Conservation (phyloP, 208 protist species). For the Tetramitus jugosus region DNA sequence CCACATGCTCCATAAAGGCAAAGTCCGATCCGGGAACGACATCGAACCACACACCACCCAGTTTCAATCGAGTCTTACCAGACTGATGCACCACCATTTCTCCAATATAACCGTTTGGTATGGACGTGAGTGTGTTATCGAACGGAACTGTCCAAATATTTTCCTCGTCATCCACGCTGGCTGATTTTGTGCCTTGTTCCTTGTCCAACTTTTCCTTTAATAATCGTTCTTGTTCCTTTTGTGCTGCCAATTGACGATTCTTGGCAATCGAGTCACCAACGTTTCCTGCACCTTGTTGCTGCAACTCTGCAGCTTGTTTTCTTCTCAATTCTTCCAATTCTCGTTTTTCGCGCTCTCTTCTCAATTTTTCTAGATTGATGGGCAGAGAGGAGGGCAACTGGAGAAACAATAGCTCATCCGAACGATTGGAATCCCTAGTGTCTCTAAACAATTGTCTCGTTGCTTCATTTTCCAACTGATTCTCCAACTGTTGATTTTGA, state of each 20-base stretch:
- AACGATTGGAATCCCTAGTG: no score
- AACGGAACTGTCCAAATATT: constrained; percentile 18
- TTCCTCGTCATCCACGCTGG: constrained; percentile 9
- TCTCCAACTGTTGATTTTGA: no score
- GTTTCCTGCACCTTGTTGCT: background rate
- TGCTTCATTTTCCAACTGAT: no score
- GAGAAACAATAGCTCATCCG: constrained; percentile 21
- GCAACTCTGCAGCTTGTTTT: background rate
- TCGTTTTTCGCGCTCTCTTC: background rate
- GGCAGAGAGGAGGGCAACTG: constrained; percentile 12
- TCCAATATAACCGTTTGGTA: constrained; percentile 9
- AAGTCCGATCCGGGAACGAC: constrained; percentile 3
- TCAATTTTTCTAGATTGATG: background rate
- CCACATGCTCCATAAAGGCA: constrained; percentile 9
- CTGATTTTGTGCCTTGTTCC: background rate
- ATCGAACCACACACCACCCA: constrained; percentile 12
- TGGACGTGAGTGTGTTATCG: background rate
- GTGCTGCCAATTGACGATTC: background rate
- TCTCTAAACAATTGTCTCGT: no score
- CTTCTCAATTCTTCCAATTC: no score
- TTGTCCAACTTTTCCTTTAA: background rate
- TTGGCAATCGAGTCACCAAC: background rate
- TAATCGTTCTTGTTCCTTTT: background rate
- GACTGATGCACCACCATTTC: constrained; percentile 16
- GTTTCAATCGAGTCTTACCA: constrained; percentile 19